Evolutionary conservation across 176 grass and related monocot genomes (phyloP).

Genomic region (Carex cristatella): DNA sequence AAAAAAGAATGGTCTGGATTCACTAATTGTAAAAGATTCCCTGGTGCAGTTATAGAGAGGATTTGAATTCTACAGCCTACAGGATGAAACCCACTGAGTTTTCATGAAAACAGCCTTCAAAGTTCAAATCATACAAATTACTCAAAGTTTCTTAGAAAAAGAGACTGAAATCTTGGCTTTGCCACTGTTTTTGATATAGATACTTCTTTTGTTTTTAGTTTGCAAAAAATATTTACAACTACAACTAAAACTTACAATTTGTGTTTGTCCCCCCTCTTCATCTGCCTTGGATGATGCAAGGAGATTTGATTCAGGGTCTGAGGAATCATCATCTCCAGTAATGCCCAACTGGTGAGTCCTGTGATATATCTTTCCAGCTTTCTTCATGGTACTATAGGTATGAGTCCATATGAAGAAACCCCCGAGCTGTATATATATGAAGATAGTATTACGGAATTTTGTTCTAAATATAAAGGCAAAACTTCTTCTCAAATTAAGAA

Average conservation of each 20-base stretch:
- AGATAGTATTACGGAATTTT: neutral
- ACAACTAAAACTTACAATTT: conserved; percentile 42
- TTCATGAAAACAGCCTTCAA: neutral
- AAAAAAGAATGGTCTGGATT: too few relatives aligned
- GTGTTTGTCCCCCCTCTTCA: conserved; percentile 27
- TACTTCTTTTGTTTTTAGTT: neutral
- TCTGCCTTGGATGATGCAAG: conserved; percentile 23
- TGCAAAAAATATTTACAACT: neutral
- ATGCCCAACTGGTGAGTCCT: conserved; percentile 31
- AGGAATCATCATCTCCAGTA: conserved; percentile 16
- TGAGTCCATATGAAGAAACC: conserved; percentile 81
- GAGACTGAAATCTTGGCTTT: neutral
- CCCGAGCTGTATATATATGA: conserved; percentile 54
- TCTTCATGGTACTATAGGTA: conserved; percentile 78
- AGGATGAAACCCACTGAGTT: neutral
- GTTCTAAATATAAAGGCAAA: neutral
- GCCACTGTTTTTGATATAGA: neutral
- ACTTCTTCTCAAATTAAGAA: neutral
- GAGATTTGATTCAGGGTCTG: conserved; percentile 41
- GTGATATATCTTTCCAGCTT: conserved; percentile 64
- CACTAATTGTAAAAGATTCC: too few relatives aligned
- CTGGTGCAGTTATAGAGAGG: too few relatives aligned
- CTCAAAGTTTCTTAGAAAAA: neutral
- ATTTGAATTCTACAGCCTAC: neutral
- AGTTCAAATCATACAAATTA: neutral